Evolutionary conservation across 1,284 basidiomycete genomes (phyloP), one percentile per base, ranked within the genome.

Genomic region (Ceratobasidium sp.): DNA sequence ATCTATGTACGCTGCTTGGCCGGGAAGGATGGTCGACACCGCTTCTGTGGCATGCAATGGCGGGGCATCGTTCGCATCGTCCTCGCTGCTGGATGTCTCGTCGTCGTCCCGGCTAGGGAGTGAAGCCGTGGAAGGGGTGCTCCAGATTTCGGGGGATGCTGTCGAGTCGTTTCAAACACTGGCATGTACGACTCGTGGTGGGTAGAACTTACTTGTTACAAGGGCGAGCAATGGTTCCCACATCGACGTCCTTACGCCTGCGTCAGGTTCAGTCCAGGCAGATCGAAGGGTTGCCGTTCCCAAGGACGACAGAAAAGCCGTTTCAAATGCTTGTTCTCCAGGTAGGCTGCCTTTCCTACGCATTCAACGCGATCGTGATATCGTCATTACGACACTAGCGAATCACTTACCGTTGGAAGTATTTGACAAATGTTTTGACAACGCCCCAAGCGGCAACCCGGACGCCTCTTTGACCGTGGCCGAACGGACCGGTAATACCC

Each of bases 201-300:
- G 48, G 69, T 51, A 46, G 64, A n/a, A 37, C 85, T 65, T 78
- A 92, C 93, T 89, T 81, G 87, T 89, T 56, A 96, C 81, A 80
- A 94, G 92, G 9, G 85, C 84, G 6, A 94, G 83, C 37, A 94
- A 79, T 0, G 92, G 90, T 34, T 88, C 86, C 83, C 90, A 91
- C 85, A 95, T 90, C 0, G 82, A 81, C 8, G 84, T 81, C 79
- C 91, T 89, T 0, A 95, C 93, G 0, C 83, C 84, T 0, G 83
- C 77, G 79, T 96, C 93, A 3, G 85, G 84, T 79, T 96, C 94
- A 0, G 88, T 82, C 91, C 93, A 96, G 6, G 91, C 91, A 27
- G 89, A 90, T 16, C 89, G 88, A 43, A 96, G 82, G 5, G 92
- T 83, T 0, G 88, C 89, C n/a, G n/a, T 27, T 9, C 62, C 61